Evolutionary conservation across 2,329 filamentous ascomycete species (phyloP).

Genomic region (Aspergillus sp.): DNA sequence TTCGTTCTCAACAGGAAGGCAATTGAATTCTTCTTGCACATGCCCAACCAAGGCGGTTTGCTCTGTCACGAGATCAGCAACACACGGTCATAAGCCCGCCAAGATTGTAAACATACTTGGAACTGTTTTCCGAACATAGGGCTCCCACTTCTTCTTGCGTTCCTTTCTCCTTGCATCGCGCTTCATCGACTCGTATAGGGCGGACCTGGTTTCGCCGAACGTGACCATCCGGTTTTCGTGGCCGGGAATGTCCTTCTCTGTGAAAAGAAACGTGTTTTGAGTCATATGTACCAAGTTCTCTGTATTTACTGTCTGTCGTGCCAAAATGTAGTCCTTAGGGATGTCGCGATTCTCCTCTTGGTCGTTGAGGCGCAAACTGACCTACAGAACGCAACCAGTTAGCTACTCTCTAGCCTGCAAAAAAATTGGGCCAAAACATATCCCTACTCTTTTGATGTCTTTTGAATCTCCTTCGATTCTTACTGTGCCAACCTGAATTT

Average conservation of each 20-base stretch:
- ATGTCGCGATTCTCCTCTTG: conserved; percentile 68
- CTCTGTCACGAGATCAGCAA: conserved; percentile 52
- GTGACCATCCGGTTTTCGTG: conserved; percentile 54
- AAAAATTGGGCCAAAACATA: neutral
- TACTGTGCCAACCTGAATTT: conserved; percentile 78
- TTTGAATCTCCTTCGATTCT: conserved; percentile 58
- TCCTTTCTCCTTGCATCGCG: conserved; percentile 46
- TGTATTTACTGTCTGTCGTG: conserved; percentile 61
- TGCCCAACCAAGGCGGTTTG: conserved; percentile 74
- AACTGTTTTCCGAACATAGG: conserved; percentile 61
- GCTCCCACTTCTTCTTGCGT: conserved; percentile 57
- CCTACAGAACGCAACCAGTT: conserved; percentile 47
- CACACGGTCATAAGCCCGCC: neutral
- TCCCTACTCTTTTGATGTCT: conserved; percentile 48
- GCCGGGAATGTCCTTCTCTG: conserved; percentile 86
- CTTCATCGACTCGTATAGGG: conserved; percentile 47
- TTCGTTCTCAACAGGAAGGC: conserved; percentile 69
- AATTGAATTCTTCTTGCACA: conserved; percentile 73
- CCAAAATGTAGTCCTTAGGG: conserved; percentile 86
- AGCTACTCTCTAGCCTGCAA: neutral
- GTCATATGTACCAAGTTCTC: conserved; percentile 49
- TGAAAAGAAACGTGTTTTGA: conserved; percentile 87
- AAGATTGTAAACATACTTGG: conserved; percentile 61
- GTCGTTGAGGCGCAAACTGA: conserved; percentile 68
- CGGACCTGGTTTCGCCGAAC: conserved; percentile 47